Base-by-base conservation (phyloP, 2,329 filamentous ascomycete genomes). In the Aspergillus alliaceus region DNA sequence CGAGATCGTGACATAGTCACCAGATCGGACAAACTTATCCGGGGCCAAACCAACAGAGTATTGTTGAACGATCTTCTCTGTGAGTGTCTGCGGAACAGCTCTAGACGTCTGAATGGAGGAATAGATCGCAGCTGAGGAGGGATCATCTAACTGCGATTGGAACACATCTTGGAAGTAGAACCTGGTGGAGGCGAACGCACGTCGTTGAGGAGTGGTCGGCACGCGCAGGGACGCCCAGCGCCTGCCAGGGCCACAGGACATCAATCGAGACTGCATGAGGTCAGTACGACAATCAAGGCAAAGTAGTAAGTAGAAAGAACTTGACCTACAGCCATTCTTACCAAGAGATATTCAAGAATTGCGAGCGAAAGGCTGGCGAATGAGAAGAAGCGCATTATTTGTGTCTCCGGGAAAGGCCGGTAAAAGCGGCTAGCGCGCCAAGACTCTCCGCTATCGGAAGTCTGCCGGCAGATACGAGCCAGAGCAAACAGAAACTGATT, bases 61-160 rank as follows among this genome's bases (percentile, higher is more conserved):
- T 15, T 82, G 78, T 73, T 97, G 93, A 0, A 96, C 88, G 58
- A 97, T 96, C 80, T 96, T 96, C 74, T 97, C 93, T 2, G 90
- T 95, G 51, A 96, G 76, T 2, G 90, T 97, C 75, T 96, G 92
- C 0, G 90, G 84, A 9, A 66, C 61, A 37, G 64, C 61, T 40
- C 63, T 62, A 73, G 79, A 66, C 8, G 84, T 84, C 74, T 90
- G 90, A 69, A 88, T 84, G 32, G 90, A 87, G 39, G 89, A 86
- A 62, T 96, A 86, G 60, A 96, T 84, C 58, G 91, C 87, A 66
- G 90, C 85, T 15, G 91, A 78, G 4, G 76, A 68, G 2, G 82
- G 74, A 61, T 83, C 83, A 58, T 88, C 82, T 55, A 85, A 79
- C 70, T 89, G 84, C 2, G 86, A 82, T 57, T 85, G 85, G 67